A percentile compares a stretch with the other conserved stretches of the same genome.
Evolutionary conservation across 371 early-diverging fungal genomes (phyloP).

Genomic region (Circinella umbellata): DNA sequence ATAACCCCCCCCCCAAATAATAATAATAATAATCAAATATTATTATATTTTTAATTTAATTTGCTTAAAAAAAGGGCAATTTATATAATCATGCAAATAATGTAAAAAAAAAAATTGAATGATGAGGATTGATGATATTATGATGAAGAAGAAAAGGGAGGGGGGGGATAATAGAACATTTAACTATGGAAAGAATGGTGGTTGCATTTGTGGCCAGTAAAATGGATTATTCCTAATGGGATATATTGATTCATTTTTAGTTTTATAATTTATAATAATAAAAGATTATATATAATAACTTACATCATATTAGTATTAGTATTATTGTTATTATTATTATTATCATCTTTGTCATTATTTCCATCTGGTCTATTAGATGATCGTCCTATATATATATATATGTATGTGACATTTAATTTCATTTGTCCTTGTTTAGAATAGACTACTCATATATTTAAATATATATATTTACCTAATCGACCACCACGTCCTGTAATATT

Average conservation of each 20-base stretch:
- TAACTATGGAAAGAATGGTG: constrained; percentile 16
- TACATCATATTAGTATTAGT: constrained; percentile 12
- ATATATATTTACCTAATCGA: background rate
- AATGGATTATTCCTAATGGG: constrained; percentile 17
- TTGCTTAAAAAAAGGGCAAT: too few relatives aligned
- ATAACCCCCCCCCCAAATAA: too few relatives aligned
- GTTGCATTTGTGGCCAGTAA: constrained; percentile 25
- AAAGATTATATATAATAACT: too few relatives aligned
- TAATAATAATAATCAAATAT: background rate
- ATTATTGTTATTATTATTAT: constrained; percentile 3
- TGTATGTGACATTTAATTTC: too few relatives aligned
- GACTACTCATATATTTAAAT: too few relatives aligned
- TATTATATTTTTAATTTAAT: background rate
- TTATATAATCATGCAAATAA: too few relatives aligned
- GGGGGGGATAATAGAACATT: background rate
- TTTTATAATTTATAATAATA: too few relatives aligned
- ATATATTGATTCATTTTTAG: too few relatives aligned
- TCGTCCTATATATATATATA: too few relatives aligned
- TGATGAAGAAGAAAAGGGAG: background rate
- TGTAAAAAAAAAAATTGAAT: background rate
- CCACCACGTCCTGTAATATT: constrained; percentile 9
- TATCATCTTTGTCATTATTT: constrained; percentile 9
- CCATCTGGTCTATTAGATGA: constrained; percentile 10
- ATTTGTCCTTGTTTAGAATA: too few relatives aligned
- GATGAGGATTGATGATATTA: background rate